phyloP scores from a whole-genome alignment of 345 rosid genomes.

The Salix udensis region DNA sequence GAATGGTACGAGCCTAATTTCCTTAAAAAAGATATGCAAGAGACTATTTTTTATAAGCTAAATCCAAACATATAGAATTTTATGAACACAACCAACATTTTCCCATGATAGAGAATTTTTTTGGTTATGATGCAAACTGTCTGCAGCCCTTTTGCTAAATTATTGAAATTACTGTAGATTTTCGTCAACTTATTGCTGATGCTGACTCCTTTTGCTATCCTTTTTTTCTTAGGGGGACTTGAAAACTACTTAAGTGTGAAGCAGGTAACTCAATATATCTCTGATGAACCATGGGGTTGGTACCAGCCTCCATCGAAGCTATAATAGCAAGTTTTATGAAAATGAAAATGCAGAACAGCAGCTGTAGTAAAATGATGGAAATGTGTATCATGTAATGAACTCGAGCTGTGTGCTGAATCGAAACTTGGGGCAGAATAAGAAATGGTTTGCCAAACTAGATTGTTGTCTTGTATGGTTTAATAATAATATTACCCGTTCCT shows the following conservation, averaged over 20 bases:
- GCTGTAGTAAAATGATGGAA: neutral
- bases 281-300: conserved; percentile 94
- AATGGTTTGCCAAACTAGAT: neutral
- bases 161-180: neutral
- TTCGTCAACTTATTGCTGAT: neutral
- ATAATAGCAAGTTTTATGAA: conserved; percentile 25
- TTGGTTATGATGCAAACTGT: neutral
- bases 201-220: neutral
- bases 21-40: neutral
- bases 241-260: conserved; percentile 86
- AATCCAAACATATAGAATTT: neutral
- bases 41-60: neutral
- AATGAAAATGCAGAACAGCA: neutral
- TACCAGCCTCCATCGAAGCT: conserved; percentile 73
- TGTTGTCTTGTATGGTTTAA: neutral
- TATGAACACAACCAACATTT: neutral
- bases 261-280: conserved; percentile 77
- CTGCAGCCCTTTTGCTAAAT: neutral
- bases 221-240: conserved; percentile 68
- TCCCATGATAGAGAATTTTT: neutral
- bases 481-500: neutral
- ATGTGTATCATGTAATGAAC: neutral
- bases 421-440: neutral
- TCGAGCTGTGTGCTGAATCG: neutral
- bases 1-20: conserved; percentile 58